Conservation (phyloP, 345 rosid species). For the Populus alba region DNA sequence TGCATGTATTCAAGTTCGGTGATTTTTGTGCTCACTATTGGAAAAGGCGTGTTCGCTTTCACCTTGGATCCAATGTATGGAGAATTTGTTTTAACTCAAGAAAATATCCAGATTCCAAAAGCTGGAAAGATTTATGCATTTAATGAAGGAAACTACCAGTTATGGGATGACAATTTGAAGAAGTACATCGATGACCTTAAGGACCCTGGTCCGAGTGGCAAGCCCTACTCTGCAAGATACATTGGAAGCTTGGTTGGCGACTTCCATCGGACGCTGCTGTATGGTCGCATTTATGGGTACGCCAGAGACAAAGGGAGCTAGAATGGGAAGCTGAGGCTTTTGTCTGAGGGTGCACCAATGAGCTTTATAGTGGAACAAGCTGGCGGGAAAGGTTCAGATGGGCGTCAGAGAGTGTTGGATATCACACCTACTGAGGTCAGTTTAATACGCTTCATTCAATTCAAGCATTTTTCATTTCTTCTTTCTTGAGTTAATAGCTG, state of each 20-base stretch:
- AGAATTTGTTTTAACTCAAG: conserved; percentile 86
- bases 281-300: conserved; percentile 93
- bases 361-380: conserved; percentile 95
- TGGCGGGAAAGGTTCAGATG: conserved; percentile 97
- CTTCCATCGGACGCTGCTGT: conserved; percentile 78
- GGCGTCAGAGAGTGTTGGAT: conserved; percentile 74
- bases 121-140: conserved; percentile 80
- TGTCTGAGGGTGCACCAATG: conserved; percentile 97
- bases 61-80: conserved; percentile 95
- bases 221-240: conserved; percentile 91
- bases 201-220: conserved; percentile 82
- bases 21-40: conserved; percentile 79
- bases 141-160: conserved; percentile 89
- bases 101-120: conserved; percentile 74
- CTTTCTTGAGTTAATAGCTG: neutral
- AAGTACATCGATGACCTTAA: conserved; percentile 87
- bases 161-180: conserved; percentile 91
- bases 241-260: conserved; percentile 97
- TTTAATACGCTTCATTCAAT: neutral
- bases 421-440: conserved; percentile 74
- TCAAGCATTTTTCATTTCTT: neutral
- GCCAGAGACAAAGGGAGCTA: conserved; percentile 91
- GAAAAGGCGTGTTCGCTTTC: conserved; percentile 78
- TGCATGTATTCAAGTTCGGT: conserved; percentile 96
- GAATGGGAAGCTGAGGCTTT: conserved; percentile 87